Evolutionary conservation across 2,329 filamentous ascomycete species (phyloP), one percentile per base, ranked within the genome.

Genomic region (Teratosphaeria zuluensis): DNA sequence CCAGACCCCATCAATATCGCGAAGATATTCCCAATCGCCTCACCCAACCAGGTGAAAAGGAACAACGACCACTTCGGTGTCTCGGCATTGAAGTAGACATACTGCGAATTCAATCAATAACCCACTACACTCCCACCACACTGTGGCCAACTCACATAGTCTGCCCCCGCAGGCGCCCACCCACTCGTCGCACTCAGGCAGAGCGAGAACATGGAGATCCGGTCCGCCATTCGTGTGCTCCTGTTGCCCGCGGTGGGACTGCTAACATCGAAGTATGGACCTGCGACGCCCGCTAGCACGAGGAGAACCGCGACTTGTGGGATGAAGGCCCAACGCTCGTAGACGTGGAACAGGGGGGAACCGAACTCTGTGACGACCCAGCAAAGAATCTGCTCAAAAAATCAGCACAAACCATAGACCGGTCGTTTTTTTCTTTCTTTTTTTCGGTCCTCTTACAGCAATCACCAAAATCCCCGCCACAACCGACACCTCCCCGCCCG

Each of bases 201-300:
- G 53, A 90, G 76, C 11, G 82, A 86, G 71, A 90, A 87, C 72
- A 89, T 90, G 3, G 84, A 86, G 31, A 90, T 74, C 2, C 81
- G 75, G 61, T 82, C 81, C 21, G 82, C 84, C 12, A 75, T 73
- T 7, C 85, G 66, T 1, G 81, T 83, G 52, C 76, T 71, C 1
- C 48, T 12, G 12, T 76, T 65, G 53, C 81, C 75, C n/a, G 80
- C 82, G 0, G 72, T 69, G 1, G 80, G 84, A 2, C 75, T 70
- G 1, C 78, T 77, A 1, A 74, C 70, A 31, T 64, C 82, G 65
- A 86, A 88, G 16, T 81, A 76, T 1, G 79, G 77, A 0, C 82
- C 83, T 2, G 84, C 83, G 2, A 81, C 79, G 2, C 84, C 85
- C 42, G 81, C 81, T 0, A 88, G 74, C 35, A 87, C 80, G 57